These are phyloP conservation scores for Dactylellina parvicollis DNA, from an alignment of 2,329 filamentous ascomycete species.

Conservation along the genomic window DNA sequence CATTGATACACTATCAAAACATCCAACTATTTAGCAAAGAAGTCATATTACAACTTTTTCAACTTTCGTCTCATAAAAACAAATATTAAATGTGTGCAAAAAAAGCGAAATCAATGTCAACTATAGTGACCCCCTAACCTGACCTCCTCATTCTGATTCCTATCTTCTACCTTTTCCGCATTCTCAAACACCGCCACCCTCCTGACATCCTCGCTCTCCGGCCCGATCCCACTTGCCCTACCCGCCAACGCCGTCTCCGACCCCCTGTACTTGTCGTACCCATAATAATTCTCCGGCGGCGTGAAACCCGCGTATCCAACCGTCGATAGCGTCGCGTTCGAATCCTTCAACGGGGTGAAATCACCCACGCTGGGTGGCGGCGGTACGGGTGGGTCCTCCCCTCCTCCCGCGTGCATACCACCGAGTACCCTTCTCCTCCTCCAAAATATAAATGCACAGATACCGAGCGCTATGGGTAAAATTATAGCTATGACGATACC, in stretches of 20 bases:
- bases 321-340: slow-evolving; percentile 3
- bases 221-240: not conserved
- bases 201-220: slow-evolving; percentile 26
- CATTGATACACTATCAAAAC: too few relatives aligned
- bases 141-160: slow-evolving; percentile 27
- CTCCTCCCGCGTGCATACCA: not conserved
- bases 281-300: slow-evolving; percentile 7
- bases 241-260: slow-evolving; percentile 21
- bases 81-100: too few relatives aligned
- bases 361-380: slow-evolving; percentile 23
- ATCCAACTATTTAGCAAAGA: too few relatives aligned
- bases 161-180: slow-evolving; percentile 17
- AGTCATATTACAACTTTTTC: too few relatives aligned
- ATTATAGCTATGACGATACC: slow-evolving; percentile 31
- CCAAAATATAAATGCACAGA: slow-evolving; percentile 31
- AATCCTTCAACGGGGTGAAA: slow-evolving; percentile 10
- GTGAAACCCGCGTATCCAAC: not conserved
- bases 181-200: slow-evolving; percentile 32
- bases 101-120: too few relatives aligned
- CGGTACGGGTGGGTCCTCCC: slow-evolving; percentile 27
- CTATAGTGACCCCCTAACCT: slow-evolving; percentile 9
- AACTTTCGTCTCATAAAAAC: too few relatives aligned
- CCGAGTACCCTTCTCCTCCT: slow-evolving; percentile 18
- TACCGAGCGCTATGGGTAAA: slow-evolving; percentile 5
- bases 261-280: not conserved